Percentiles rank a stretch among this genome's conserved stretches.
These are phyloP conservation scores for Triangularia verruculosa DNA, from an alignment of 2,329 filamentous ascomycete genomes.

Conservation along the genomic window DNA sequence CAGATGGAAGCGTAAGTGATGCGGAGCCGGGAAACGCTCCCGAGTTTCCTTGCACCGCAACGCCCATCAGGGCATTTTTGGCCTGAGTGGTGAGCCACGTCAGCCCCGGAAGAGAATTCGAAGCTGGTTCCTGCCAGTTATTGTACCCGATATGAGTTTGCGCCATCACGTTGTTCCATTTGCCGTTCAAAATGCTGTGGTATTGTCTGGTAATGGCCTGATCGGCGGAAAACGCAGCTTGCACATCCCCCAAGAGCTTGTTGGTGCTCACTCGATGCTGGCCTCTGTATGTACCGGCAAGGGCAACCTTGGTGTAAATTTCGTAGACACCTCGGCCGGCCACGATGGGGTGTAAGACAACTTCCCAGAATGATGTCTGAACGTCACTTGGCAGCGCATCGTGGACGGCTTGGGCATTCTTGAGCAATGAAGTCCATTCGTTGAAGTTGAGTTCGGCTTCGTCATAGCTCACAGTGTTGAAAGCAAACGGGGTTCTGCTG, in stretches of 20 bases:
- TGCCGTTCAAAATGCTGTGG: conserved; percentile 39
- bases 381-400: conserved; percentile 39
- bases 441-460: conserved; percentile 53
- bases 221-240: conserved; percentile 43
- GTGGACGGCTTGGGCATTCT: conserved; percentile 44
- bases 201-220: conserved; percentile 42
- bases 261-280: conserved; percentile 49
- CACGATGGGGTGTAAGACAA: conserved; percentile 54
- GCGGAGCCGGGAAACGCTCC: conserved; percentile 46
- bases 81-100: conserved; percentile 44
- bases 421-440: conserved; percentile 47
- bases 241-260: conserved; percentile 38
- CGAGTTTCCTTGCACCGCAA: conserved; percentile 48
- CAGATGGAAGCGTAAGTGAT: conserved; percentile 20
- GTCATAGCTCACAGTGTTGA: conserved; percentile 55
- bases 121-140: conserved; percentile 51
- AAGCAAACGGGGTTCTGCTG: conserved; percentile 36
- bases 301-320: conserved; percentile 45
- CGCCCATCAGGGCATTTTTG: conserved; percentile 43
- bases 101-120: conserved; percentile 47
- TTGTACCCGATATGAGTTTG: conserved; percentile 48
- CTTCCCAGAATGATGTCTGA: conserved; percentile 53
- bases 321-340: conserved; percentile 52
- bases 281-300: conserved; percentile 43
- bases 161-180: conserved; percentile 44